Percentiles rank a stretch among this genome's conserved stretches.
Conservation (phyloP, 169 alveolate genomes). For the Plasmodium gonderi region DNA sequence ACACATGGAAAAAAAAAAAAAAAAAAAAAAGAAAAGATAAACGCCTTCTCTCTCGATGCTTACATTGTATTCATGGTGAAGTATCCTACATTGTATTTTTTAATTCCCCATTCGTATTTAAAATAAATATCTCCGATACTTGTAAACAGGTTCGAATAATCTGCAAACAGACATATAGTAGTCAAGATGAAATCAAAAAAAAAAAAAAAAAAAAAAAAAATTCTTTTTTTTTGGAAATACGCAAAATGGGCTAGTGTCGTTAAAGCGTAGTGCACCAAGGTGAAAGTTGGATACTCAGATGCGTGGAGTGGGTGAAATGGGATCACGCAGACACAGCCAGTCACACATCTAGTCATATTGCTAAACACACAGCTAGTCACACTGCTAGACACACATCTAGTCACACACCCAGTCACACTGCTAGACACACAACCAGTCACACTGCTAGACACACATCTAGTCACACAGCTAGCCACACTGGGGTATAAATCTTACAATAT, state of each 20-base stretch:
- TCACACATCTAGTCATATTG: too few relatives aligned
- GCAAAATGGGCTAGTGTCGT: too few relatives aligned
- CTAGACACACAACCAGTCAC: too few relatives aligned
- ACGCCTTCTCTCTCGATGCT: background rate
- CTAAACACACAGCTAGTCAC: too few relatives aligned
- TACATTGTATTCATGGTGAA: conserved; percentile 11
- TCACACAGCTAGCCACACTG: too few relatives aligned
- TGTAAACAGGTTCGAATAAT: conserved; percentile 17
- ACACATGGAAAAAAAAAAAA: background rate
- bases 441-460: too few relatives aligned
- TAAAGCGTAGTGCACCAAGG: too few relatives aligned
- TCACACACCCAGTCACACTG: too few relatives aligned
- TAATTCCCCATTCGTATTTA: background rate
- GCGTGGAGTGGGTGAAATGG: too few relatives aligned
- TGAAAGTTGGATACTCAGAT: too few relatives aligned
- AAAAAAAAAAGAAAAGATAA: background rate
- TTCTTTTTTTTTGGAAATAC: background rate
- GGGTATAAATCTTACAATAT: conserved; percentile 18
- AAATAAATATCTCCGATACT: conserved; percentile 32
- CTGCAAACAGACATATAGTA: conserved; percentile 23
- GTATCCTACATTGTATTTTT: conserved; percentile 44
- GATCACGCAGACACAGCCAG: too few relatives aligned
- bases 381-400: too few relatives aligned
- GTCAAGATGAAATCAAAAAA: background rate
- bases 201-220: background rate